Evolutionary conservation across 495 filamentous ascomycete genomes (phyloP), one percentile per base, ranked within the genome.

Genomic region (Penicillium flavigenum): DNA sequence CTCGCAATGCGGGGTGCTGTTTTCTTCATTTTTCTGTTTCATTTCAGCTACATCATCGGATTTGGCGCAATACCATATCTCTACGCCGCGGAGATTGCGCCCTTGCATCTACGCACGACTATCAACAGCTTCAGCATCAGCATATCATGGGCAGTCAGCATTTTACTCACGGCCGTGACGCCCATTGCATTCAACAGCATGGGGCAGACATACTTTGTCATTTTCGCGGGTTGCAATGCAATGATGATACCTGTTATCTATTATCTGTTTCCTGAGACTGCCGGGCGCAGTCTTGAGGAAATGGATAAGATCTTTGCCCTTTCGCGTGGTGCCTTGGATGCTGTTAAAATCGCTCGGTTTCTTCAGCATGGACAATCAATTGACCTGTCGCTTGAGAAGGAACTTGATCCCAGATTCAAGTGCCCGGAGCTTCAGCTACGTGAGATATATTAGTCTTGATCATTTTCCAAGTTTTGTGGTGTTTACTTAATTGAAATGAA

Each of bases 241-340:
- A 57, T 75, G 20, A 86, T 88, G 68, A 72, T 86, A 0, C 82
- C 82, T 2, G 69, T 83, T 24, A 75, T 86, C 22, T 87, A 83
- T 64, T 77, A 85, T 51, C 57, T 76, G 39, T 85, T 81, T 63
- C 84, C 83, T 4, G 85, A 87, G 66, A 86, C 84, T 2, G 72
- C 76, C 16, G 74, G 71, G 4, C 77, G 79, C 19, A 72, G 69
- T 5, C 72, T 83, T 4, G 80, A 83, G 60, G 79, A 81, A 48
- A 69, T 81, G 39, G 80, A 81, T 41, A 69, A 70, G 29, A 72
- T 79, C 47, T 82, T 81, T 60, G 60, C 65, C 20, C 71, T 74
- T 10, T 61, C 60, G 0, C 32, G 41, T 1, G 38, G 58, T 8
- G 8, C 51, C 6, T 55, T 63, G 19, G 65, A 68, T 59, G 58